Percentiles rank a stretch among this genome's conserved stretches.
Conservation (phyloP, 345 rosid genomes). For the Lagerstroemia speciosa region DNA sequence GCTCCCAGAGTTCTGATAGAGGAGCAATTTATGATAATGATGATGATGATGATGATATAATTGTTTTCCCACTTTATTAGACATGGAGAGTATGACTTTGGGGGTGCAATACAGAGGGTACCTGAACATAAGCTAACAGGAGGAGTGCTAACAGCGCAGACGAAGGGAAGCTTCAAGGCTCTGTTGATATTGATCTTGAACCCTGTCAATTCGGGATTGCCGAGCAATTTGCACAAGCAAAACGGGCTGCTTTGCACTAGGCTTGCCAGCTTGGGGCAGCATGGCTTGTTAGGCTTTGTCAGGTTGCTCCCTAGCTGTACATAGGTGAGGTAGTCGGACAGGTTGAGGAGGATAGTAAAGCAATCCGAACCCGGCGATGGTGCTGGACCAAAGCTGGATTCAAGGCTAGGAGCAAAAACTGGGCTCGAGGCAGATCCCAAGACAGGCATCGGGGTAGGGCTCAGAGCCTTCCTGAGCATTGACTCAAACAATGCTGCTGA, state of each 20-base stretch:
- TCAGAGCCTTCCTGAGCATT: neutral
- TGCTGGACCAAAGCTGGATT: constrained; percentile 5
- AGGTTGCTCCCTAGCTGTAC: constrained; percentile 17
- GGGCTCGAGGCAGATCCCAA: neutral
- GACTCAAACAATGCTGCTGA: neutral
- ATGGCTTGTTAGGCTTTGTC: constrained; percentile 26
- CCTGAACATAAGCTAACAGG: constrained; percentile 42
- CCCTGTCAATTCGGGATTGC: constrained; percentile 11
- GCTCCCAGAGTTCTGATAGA: neutral
- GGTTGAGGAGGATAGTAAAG: constrained; percentile 6
- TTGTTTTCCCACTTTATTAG: no score
- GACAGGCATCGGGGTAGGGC: neutral
- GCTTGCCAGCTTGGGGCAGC: constrained; percentile 38
- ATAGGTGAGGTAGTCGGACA: constrained; percentile 30
- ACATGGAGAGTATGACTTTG: no score
- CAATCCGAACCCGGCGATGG: constrained; percentile 22
- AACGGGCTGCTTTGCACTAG: constrained; percentile 20
- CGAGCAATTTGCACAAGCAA: constrained; percentile 28
- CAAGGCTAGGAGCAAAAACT: neutral
- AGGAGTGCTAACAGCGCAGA: constrained; percentile 48
- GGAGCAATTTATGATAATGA: neutral
- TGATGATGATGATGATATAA: no score
- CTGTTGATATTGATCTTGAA: constrained; percentile 20
- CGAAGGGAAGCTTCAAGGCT: constrained; percentile 56
- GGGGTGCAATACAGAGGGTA: constrained; percentile 5